Evolutionary conservation across 2,329 filamentous ascomycete species (phyloP).

Genomic region (Penicillium frequentans): DNA sequence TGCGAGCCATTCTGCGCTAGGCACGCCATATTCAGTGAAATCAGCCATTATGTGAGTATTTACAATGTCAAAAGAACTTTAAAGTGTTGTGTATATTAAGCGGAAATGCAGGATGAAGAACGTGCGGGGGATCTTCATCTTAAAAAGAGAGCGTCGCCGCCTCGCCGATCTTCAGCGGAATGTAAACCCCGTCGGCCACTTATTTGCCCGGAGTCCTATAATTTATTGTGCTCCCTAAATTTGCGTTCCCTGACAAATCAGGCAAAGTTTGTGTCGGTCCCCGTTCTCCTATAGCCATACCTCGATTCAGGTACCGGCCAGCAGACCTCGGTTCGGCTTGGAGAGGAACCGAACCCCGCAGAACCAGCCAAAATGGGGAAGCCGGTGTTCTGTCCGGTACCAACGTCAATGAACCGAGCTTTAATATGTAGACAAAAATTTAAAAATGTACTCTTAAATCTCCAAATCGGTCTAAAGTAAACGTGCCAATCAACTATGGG

Average conservation of each 20-base stretch:
- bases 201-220: not conserved
- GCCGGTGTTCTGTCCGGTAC: not conserved
- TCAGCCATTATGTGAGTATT: slow-evolving; percentile 28
- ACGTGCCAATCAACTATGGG: slow-evolving; percentile 13
- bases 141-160: not conserved
- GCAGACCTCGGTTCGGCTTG: slow-evolving; percentile 20
- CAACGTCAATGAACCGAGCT: not conserved
- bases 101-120: not conserved
- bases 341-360: slow-evolving; percentile 3
- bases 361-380: not conserved
- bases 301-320: not conserved
- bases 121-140: not conserved
- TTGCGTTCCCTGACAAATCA: no score
- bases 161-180: not conserved
- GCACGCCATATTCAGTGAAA: slow-evolving; percentile 43
- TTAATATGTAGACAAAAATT: not conserved
- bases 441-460: not conserved
- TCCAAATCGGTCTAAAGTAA: not conserved
- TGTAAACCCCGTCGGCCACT: not conserved
- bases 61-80: not conserved
- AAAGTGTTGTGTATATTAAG: not conserved
- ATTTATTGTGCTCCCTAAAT: not conserved
- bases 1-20: slow-evolving; percentile 48
- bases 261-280: not conserved
- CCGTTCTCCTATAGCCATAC: not conserved